These are phyloP conservation scores for Chaetomiaceae sp. DNA, from an alignment of 2,329 filamentous ascomycete species.

Conservation along the genomic window DNA sequence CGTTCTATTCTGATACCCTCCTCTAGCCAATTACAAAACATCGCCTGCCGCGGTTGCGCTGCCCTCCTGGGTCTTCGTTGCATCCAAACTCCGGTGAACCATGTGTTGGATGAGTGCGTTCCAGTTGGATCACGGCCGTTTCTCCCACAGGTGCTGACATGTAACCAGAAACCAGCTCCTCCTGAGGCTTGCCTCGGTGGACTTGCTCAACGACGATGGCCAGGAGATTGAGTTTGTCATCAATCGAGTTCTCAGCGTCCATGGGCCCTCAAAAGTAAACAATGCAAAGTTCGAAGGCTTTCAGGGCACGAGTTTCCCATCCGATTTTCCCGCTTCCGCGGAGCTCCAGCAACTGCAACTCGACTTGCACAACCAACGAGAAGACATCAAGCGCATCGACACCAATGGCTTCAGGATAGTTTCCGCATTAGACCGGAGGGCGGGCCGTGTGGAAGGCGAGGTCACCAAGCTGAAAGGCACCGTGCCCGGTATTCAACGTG, in stretches of 20 bases:
- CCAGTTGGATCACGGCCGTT: no score
- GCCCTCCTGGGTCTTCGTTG: slow-evolving; percentile 35
- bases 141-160: background rate
- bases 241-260: slow-evolving; percentile 33
- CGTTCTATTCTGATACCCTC: background rate
- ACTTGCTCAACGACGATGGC: slow-evolving; percentile 21
- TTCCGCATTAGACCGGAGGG: slow-evolving; percentile 34
- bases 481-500: slow-evolving; percentile 27
- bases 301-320: background rate
- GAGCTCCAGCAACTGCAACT: slow-evolving; percentile 32
- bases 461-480: slow-evolving; percentile 32
- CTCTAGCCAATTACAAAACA: slow-evolving; percentile 30
- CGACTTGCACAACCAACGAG: slow-evolving; percentile 33
- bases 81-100: slow-evolving; percentile 33
- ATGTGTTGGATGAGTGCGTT: slow-evolving; percentile 36
- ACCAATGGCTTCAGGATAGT: slow-evolving; percentile 36
- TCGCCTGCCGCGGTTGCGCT: slow-evolving; percentile 33
- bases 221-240: slow-evolving; percentile 30
- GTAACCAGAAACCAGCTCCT: slow-evolving; percentile 36
- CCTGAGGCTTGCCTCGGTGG: slow-evolving; percentile 31
- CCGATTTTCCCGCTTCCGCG: slow-evolving; percentile 13
- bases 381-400: slow-evolving; percentile 36
- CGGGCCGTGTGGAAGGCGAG: slow-evolving; percentile 34
- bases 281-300: background rate
- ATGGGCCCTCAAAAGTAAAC: slow-evolving; percentile 20